These are phyloP conservation scores for Isatis lusitanica DNA, from an alignment of 441 rosid genomes.

Conservation along the genomic window DNA sequence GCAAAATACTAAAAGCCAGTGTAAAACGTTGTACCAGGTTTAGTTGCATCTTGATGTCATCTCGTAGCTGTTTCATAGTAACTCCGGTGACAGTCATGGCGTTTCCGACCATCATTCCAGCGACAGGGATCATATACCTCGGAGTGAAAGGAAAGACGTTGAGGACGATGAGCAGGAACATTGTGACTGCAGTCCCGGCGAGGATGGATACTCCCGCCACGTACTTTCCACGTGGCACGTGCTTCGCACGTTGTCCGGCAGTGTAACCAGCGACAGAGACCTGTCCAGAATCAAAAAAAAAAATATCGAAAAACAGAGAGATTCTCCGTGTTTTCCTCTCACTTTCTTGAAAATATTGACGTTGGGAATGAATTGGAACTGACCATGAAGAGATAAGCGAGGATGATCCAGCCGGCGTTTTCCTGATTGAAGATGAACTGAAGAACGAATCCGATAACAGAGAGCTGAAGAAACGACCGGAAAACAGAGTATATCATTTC, in stretches of 20 bases:
- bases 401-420: conserved; percentile 58
- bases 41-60: conserved; percentile 74
- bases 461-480: conserved; percentile 79
- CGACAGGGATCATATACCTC: conserved; percentile 75
- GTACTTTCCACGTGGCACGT: conserved; percentile 70
- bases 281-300: conserved; percentile 30
- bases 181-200: conserved; percentile 65
- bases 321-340: too few species aligned
- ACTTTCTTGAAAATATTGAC: too few species aligned
- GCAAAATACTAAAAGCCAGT: neutral
- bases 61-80: conserved; percentile 82
- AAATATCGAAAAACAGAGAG: neutral
- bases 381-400: conserved; percentile 91
- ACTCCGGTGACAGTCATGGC: conserved; percentile 90
- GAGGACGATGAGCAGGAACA: conserved; percentile 65
- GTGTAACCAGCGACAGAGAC: conserved; percentile 80
- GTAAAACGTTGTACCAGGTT: conserved; percentile 45
- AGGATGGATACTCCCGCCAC: conserved; percentile 81
- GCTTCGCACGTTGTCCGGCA: conserved; percentile 84
- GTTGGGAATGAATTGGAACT: neutral
- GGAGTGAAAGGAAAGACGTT: conserved; percentile 92
- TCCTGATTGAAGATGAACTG: conserved; percentile 72
- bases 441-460: conserved; percentile 85
- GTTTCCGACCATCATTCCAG: conserved; percentile 96
- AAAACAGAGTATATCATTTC: conserved; percentile 75